Base-by-base conservation (phyloP, 1,139 yeast species). In the Williopsis jadinii region DNA sequence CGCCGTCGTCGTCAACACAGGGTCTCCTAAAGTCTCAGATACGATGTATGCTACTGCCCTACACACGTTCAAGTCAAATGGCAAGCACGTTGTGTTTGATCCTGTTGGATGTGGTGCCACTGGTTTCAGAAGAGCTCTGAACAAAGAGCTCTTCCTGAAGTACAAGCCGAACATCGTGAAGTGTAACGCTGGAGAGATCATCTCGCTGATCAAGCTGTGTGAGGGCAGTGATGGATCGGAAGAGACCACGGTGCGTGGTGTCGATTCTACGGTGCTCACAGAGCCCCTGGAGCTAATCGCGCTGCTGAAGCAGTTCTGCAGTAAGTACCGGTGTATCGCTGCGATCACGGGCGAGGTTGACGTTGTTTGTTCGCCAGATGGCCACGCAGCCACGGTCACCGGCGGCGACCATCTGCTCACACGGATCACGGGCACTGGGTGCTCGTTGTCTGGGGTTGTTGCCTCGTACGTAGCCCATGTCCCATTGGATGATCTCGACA, bases 61-160 rank as follows among this genome's bases (percentile, higher is more conserved):
- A 32, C 54, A 57, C 8, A 73, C 72, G 1, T 87, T 88, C 58
- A 84, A 83, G 55, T 59, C 59, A 26, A 55, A 63, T 13, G 75
- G 77, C 9, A 70, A 71, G 41, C 90, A 85, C 8, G 72, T 87
- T 32, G 75, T 88, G 0, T 80, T 84, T 52, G 97, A 90, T 57
- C 97, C 97, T 0, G 97, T 90, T 11, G 97, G 92, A 1, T 87
- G 83, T 34, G 95, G 95, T 28, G 96, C 96, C 0, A 73, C 95
- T 0, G 48, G 55, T 3, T 73, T 77, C 9, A 67, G 97, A 45
- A 64, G 68, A 31, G 57, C 61, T 3, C 67, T 78, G 28, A 72
- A 80, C 41, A 61, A 67, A 30, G 56, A 59, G 2, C 53, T 87
- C 10, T 60, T 88, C 33, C 69, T 78, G 36, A 43, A 55, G 12